Percentiles rank a stretch among this genome's conserved stretches.
Conservation (phyloP, 495 filamentous ascomycete genomes). For the Lasiosphaeria ovina region DNA sequence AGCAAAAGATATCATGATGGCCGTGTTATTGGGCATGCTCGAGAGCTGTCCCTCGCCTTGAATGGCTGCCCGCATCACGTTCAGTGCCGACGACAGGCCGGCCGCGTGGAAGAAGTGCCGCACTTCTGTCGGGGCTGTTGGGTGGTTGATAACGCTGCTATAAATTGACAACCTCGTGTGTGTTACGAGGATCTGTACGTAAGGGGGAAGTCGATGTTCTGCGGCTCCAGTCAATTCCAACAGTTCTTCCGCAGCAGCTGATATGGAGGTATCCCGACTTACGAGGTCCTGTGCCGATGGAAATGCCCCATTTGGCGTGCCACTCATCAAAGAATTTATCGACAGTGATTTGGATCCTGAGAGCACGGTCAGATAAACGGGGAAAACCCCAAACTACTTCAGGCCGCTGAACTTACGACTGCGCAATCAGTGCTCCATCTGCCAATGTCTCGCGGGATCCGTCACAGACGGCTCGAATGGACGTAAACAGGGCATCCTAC, state of each 20-base stretch:
- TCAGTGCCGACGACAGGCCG: slow-evolving; percentile 65
- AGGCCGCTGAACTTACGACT: slow-evolving; percentile 45
- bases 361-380: not conserved
- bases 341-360: slow-evolving; percentile 58
- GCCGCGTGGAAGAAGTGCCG: slow-evolving; percentile 70
- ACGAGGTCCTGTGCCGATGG: slow-evolving; percentile 57
- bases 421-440: slow-evolving; percentile 53
- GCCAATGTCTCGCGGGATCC: slow-evolving; percentile 44
- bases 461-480: slow-evolving; percentile 63
- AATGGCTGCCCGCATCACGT: slow-evolving; percentile 70
- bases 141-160: slow-evolving; percentile 70
- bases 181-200: slow-evolving; percentile 71
- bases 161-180: slow-evolving; percentile 72
- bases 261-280: slow-evolving; percentile 17
- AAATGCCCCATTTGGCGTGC: slow-evolving; percentile 59
- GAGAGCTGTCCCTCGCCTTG: slow-evolving; percentile 67
- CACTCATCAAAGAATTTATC: slow-evolving; percentile 62
- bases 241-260: not conserved
- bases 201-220: slow-evolving; percentile 65
- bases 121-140: slow-evolving; percentile 65
- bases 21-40: slow-evolving; percentile 76
- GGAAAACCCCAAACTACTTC: not conserved
- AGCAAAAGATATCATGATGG: slow-evolving; percentile 75
- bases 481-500: slow-evolving; percentile 59
- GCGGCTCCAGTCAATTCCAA: slow-evolving; percentile 2